Conservation (phyloP, 371 early-diverging fungal genomes). For the Apophysomyces ossiformis region DNA sequence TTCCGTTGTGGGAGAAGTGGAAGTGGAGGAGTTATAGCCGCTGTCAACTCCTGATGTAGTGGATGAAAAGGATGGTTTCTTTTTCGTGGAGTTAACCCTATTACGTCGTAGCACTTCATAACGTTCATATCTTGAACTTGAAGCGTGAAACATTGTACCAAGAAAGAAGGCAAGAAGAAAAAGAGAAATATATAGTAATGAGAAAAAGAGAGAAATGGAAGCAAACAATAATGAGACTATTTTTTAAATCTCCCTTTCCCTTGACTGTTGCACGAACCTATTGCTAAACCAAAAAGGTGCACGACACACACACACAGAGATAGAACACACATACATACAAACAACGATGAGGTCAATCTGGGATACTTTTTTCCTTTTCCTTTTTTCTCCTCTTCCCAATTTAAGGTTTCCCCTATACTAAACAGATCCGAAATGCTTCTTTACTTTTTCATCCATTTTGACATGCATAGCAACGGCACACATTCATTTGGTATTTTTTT, state of each 20-base stretch:
- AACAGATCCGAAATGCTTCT: background rate
- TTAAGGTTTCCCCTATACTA: constrained; percentile 11
- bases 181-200: constrained; percentile 14
- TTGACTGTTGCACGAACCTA: constrained; percentile 12
- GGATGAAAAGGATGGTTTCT: constrained; percentile 38
- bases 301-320: background rate
- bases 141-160: constrained; percentile 36
- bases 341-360: constrained; percentile 8
- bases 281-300: constrained; percentile 6
- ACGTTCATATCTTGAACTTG: constrained; percentile 45
- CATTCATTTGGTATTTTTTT: background rate
- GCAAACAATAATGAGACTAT: constrained; percentile 2
- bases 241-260: constrained; percentile 10
- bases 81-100: constrained; percentile 27
- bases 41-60: constrained; percentile 45
- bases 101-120: constrained; percentile 30
- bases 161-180: background rate
- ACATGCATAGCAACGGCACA: background rate
- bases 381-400: background rate
- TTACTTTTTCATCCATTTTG: background rate
- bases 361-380: constrained; percentile 7
- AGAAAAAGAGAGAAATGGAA: constrained; percentile 19
- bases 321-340: background rate
- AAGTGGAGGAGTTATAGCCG: constrained; percentile 46
- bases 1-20: constrained; percentile 29